These are phyloP conservation scores for Ophiosphaerella herpotricha DNA, from an alignment of 2,329 filamentous ascomycete species.

Conservation along the genomic window DNA sequence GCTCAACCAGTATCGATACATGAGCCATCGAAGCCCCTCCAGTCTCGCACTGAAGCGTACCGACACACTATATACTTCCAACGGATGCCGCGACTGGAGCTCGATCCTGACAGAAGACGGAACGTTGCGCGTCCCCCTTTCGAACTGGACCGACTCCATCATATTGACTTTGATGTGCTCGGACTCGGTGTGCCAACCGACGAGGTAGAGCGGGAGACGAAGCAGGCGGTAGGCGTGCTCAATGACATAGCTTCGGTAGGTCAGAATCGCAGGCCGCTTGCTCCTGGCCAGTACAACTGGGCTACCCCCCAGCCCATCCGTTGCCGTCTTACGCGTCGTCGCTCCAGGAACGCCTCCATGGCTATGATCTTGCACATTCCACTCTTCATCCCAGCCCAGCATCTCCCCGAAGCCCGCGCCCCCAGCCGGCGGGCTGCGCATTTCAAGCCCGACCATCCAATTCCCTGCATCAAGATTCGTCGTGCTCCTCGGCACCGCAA, in stretches of 20 bases:
- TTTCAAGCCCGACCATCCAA: slow-evolving; percentile 86
- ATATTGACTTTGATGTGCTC: slow-evolving; percentile 69
- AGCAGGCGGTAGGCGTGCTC: slow-evolving; percentile 33
- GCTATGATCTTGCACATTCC: slow-evolving; percentile 31
- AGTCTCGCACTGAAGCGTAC: slow-evolving; percentile 76
- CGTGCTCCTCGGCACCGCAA: slow-evolving; percentile 78
- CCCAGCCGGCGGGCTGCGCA: slow-evolving; percentile 53
- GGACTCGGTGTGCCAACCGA: slow-evolving; percentile 68
- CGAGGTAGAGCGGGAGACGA: slow-evolving; percentile 67
- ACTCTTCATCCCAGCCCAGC: slow-evolving; percentile 41
- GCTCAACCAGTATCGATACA: slow-evolving; percentile 80
- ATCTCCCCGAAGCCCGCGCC: slow-evolving; percentile 18
- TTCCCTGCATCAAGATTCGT: slow-evolving; percentile 80
- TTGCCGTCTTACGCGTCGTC: slow-evolving; percentile 9
- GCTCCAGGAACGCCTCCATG: slow-evolving; percentile 13
- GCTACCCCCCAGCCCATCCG: neutral
- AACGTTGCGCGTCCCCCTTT: slow-evolving; percentile 56
- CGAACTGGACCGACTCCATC: slow-evolving; percentile 74
- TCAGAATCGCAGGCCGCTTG: slow-evolving; percentile 72
- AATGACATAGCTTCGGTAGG: slow-evolving; percentile 66
- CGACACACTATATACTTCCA: slow-evolving; percentile 76
- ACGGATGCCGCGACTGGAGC: slow-evolving; percentile 67
- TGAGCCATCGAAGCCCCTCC: slow-evolving; percentile 71
- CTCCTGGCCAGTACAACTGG: slow-evolving; percentile 2
- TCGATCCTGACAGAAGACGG: slow-evolving; percentile 65